Evolutionary conservation across 2,329 filamentous ascomycete genomes (phyloP), one percentile per base, ranked within the genome.

Genomic region (Microdochium bolleyi): DNA sequence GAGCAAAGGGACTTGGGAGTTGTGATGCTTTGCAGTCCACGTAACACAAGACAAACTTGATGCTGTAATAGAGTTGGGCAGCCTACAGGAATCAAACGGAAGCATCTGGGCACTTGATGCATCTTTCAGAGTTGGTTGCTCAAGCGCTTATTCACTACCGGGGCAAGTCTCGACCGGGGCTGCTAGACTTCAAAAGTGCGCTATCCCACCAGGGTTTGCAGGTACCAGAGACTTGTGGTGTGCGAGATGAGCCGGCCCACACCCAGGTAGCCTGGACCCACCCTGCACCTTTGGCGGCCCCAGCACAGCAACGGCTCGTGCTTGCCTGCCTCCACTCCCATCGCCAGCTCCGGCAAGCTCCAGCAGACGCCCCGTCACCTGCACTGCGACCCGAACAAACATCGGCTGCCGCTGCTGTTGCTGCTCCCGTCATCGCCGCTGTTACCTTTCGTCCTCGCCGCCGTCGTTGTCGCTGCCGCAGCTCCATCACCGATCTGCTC

Each of bases 301-400:
- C 41, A 46, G 41, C 41, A 46, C 41, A 46, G 41, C 41, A 46
- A 46, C 41, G 41, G 41, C 41, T 46, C 41, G 21, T 46, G 41
- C 41, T 46, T 46, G 41, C 41, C n/a, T 19, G 16, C 22, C 41
- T 46, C 41, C 41, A 46, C 41, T 19, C 41, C 21, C 41, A 46
- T 46, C 41, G 41, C 41, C 13, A 46, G 41, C 41, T 46, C 41
- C 41, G 16, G 41, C 19, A 46, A 22, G 10, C 14, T 46, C 14
- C 41, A 46, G 41, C 41, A 16, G n/a, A 14, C 34, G n/a, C 13
- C 41, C 41, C 19, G 41, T 46, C 41, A 46, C 41, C 41, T 46
- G 41, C 41, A 46, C 41, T 24, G 14, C 41, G 41, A 46, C 14
- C 41, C 41, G 19, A 46, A 11, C 22, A 46, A 46, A 46, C 41